Evolutionary conservation across 176 grass and related monocot species (phyloP).

Genomic region (Luzula sylvatica): DNA sequence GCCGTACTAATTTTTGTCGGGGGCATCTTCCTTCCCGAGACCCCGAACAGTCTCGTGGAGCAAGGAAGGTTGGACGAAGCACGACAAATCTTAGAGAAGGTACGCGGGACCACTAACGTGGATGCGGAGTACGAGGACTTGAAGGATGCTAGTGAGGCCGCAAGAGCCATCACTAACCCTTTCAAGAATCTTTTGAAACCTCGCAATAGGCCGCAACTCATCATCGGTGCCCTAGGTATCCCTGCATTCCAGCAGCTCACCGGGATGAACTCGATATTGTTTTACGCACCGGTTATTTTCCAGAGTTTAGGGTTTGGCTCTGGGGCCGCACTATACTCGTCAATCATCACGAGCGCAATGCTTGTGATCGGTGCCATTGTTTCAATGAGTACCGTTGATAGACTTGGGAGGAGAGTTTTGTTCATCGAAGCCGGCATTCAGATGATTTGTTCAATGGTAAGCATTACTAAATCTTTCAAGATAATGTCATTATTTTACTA

Average conservation of each 20-base stretch:
- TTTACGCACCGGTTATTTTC: conserved; percentile 89
- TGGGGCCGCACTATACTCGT: conserved; percentile 57
- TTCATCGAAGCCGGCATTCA: conserved; percentile 89
- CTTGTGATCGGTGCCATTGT: conserved; percentile 73
- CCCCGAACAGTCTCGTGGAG: conserved; percentile 41
- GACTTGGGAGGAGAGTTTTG: conserved; percentile 55
- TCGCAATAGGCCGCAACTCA: conserved; percentile 70
- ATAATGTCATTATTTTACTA: no score
- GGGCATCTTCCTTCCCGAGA: conserved; percentile 38
- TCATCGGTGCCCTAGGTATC: conserved; percentile 79
- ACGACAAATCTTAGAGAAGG: conserved; percentile 7
- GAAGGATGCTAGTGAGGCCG: conserved; percentile 21
- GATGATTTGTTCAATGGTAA: conserved; percentile 72
- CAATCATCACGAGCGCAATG: conserved; percentile 81
- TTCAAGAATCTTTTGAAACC: conserved; percentile 68
- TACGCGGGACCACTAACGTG: conserved; percentile 15
- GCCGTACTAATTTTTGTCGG: conserved; percentile 25
- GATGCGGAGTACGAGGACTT: conserved; percentile 29
- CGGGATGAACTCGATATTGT: conserved; percentile 82
- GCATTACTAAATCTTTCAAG: not conserved
- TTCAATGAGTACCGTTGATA: conserved; percentile 68
- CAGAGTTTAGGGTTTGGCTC: conserved; percentile 73
- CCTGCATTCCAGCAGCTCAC: conserved; percentile 95
- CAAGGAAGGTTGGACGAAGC: conserved; percentile 23
- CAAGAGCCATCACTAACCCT: conserved; percentile 23